A percentile compares a stretch with the other conserved stretches of the same genome.
Evolutionary conservation across 192 early-diverging fungal genomes (phyloP).

Genomic region (Coemansia sp.): DNA sequence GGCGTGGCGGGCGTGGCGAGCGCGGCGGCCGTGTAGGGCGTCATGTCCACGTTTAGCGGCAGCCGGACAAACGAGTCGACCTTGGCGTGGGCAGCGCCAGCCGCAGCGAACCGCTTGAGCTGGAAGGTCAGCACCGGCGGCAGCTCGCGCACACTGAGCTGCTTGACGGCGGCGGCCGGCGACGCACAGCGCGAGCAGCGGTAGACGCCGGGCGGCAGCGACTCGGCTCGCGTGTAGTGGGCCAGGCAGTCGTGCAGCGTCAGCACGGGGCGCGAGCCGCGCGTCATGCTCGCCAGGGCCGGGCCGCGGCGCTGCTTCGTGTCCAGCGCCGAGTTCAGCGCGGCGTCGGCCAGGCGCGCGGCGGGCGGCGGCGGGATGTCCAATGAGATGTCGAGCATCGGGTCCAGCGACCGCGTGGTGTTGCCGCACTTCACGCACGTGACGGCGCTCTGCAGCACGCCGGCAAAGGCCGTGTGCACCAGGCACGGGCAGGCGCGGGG

Average conservation of each 20-base stretch:
- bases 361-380: conserved; percentile 66
- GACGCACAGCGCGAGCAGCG: conserved; percentile 70
- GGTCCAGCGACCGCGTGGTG: conserved; percentile 81
- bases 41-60: conserved; percentile 88
- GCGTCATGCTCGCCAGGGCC: conserved; percentile 24
- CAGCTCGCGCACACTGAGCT: conserved; percentile 81
- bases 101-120: conserved; percentile 80
- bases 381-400: conserved; percentile 89
- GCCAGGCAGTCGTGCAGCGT: conserved; percentile 58
- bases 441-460: conserved; percentile 88
- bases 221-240: conserved; percentile 82
- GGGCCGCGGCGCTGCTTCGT: not conserved
- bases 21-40: conserved; percentile 79
- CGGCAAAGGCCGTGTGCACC: conserved; percentile 90
- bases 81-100: conserved; percentile 60
- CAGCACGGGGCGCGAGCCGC: conserved; percentile 28
- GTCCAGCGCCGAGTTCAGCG: conserved; percentile 1
- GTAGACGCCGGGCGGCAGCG: conserved; percentile 70
- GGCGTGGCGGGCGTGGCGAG: conserved; percentile 52
- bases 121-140: conserved; percentile 92
- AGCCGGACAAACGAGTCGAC: conserved; percentile 88
- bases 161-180: conserved; percentile 79
- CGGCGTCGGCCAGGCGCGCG: conserved; percentile 10
- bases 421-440: conserved; percentile 82
- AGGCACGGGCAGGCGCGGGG: conserved; percentile 72